Conservation (phyloP, 129 eudicot genomes). For the Ambrosia trifida region DNA sequence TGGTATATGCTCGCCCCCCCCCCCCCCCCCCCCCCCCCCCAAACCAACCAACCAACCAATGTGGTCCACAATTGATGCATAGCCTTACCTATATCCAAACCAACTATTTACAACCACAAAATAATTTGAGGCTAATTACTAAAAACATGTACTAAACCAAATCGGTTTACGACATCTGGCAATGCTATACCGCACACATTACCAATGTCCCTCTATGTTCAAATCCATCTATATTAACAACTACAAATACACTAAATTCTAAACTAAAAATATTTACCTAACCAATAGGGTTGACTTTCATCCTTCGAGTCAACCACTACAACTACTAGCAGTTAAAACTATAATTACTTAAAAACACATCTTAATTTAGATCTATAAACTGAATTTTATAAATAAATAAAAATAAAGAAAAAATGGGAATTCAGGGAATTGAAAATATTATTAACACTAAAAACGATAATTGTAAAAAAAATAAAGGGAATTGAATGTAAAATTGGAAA, state of each 20-base stretch:
- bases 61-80: conserved; percentile 16
- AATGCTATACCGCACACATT: neutral
- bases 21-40: too few relatives aligned
- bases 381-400: neutral
- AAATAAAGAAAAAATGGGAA: too few relatives aligned
- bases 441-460: neutral
- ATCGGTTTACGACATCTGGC: neutral
- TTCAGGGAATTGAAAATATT: too few relatives aligned
- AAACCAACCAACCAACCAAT: too few relatives aligned
- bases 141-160: conserved; percentile 8
- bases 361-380: conserved; percentile 13
- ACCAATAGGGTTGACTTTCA: conserved; percentile 12
- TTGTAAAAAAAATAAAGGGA: neutral
- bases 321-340: too few relatives aligned
- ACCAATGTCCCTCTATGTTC: conserved; percentile 7
- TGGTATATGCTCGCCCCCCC: too few relatives aligned
- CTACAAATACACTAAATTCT: neutral
- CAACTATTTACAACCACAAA: conserved; percentile 15
- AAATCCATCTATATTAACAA: conserved; percentile 24
- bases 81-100: neutral
- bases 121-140: conserved; percentile 19
- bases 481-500: neutral
- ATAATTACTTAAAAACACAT: too few relatives aligned
- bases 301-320: neutral
- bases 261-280: neutral